These are phyloP conservation scores for Cyclotella atomus DNA, from an alignment of 108 stramenopile species.

Conservation along the genomic window DNA sequence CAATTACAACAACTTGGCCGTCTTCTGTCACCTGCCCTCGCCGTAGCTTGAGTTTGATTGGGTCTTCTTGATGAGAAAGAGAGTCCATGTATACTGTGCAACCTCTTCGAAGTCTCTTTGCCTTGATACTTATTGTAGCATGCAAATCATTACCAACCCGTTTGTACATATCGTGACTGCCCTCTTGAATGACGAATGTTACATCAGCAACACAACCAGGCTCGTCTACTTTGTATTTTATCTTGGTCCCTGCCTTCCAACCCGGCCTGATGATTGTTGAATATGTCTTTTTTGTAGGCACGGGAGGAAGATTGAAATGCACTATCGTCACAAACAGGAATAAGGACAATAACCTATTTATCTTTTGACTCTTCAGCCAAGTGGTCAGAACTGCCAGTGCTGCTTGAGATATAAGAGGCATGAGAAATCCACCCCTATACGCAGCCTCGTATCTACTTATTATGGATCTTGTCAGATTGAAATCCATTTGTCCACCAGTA, in stretches of 20 bases:
- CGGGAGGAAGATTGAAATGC: slow-evolving; percentile 54
- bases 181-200: slow-evolving; percentile 71
- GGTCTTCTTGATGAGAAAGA: slow-evolving; percentile 34
- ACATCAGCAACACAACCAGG: slow-evolving; percentile 47
- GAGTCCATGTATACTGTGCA: slow-evolving; percentile 59
- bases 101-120: slow-evolving; percentile 48
- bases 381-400: slow-evolving; percentile 46
- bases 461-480: slow-evolving; percentile 49
- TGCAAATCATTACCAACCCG: slow-evolving; percentile 71
- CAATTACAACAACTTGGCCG: slow-evolving; percentile 48
- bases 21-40: slow-evolving; percentile 14
- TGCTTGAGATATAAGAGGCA: slow-evolving; percentile 42
- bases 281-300: slow-evolving; percentile 41
- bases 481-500: slow-evolving; percentile 42
- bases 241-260: slow-evolving; percentile 66
- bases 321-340: slow-evolving; percentile 46
- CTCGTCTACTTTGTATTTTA: slow-evolving; percentile 42
- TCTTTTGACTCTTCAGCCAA: slow-evolving; percentile 39
- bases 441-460: slow-evolving; percentile 62
- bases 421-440: slow-evolving; percentile 55
- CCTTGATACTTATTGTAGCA: slow-evolving; percentile 41
- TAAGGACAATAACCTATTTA: slow-evolving; percentile 50
- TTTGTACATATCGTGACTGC: slow-evolving; percentile 49
- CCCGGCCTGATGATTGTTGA: slow-evolving; percentile 42
- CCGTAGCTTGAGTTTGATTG: slow-evolving; percentile 48